Conservation (phyloP, 2,329 filamentous ascomycete genomes). For the Colletotrichum orbiculare region DNA sequence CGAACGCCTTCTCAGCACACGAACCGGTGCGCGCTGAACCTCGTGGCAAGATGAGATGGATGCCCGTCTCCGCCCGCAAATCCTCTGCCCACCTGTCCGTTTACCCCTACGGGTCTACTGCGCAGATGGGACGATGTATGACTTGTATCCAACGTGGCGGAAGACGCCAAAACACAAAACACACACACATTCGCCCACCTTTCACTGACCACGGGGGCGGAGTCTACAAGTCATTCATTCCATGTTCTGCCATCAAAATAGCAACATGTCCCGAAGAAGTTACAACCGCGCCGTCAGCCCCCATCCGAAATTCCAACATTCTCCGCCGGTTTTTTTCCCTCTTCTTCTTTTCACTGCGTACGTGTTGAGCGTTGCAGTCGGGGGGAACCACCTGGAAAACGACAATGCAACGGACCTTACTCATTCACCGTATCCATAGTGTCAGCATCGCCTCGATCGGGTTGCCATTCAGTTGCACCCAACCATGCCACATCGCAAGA, state of each 20-base stretch:
- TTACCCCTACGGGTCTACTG: not conserved
- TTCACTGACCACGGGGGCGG: no score
- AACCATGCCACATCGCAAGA: no score
- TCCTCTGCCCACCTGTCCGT: not conserved
- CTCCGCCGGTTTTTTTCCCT: not conserved
- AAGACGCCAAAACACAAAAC: no score
- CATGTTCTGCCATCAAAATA: not conserved
- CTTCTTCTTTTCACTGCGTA: no score
- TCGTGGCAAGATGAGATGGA: slow-evolving; percentile 26
- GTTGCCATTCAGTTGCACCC: no score
- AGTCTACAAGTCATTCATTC: no score
- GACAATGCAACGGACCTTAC: slow-evolving; percentile 14
- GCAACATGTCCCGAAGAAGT: slow-evolving; percentile 14
- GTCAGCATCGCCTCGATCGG: no score
- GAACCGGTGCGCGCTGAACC: slow-evolving; percentile 3
- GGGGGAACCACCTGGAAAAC: no score
- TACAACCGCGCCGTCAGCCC: not conserved
- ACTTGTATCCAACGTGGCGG: no score
- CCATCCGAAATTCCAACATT: slow-evolving; percentile 3
- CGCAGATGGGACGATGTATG: slow-evolving; percentile 1
- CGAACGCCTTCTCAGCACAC: not conserved
- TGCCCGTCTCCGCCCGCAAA: not conserved
- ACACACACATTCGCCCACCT: no score
- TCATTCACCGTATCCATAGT: slow-evolving; percentile 11
- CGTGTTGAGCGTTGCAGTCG: no score